Evolutionary conservation across 2,329 filamentous ascomycete genomes (phyloP), one percentile per base, ranked within the genome.

Genomic region (Tolypocladium amazonense): DNA sequence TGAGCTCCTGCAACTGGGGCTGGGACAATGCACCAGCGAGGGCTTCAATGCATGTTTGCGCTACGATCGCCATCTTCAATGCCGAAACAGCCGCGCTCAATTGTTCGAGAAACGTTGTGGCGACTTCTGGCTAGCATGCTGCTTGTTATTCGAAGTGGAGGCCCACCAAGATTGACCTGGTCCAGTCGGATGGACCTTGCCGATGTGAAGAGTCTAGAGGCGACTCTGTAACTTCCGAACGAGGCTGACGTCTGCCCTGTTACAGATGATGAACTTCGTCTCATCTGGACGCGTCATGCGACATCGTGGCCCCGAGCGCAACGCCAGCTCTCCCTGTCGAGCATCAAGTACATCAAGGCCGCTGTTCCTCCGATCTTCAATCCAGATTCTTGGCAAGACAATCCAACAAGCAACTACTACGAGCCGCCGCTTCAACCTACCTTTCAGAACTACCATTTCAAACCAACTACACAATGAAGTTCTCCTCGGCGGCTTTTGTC

Each of bases 381-480:
- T 5, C 6, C 7, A 20, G 15, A 20, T 30, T 9, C 27, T 30
- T 30, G 15, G n/a, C 23, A 52, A 33, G 27, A 33, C 18, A 50
- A 52, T 25, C 43, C n/a, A 33, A 20, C 47, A 9, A 30, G 7
- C 47, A 47, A 50, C 14, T 33, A n/a, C 18, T 7, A 20, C 47
- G 3, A 52, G 27, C 47, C 27, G 25, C 27, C 2, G 2, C 18
- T 52, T n/a, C 27, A 30, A 6, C 8, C 27, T 52, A 3, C 15
- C 33, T n/a, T n/a, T 11, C 27, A 5, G 27, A 52, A 52, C 27
- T 52, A 50, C 47, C 15, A 30, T 20, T 33, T 18, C 47, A 52
- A n/a, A 30, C 45, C 14, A 30, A n/a, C 43, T 12, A 47, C 56
- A 58, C 0, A 47, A 61, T 61, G 60, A 61, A 61, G 60, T n/a